Percentiles rank a stretch among this genome's conserved stretches.
These are phyloP conservation scores for Emericellopsis atlantica DNA, from an alignment of 2,329 filamentous ascomycete species.

Conservation along the genomic window DNA sequence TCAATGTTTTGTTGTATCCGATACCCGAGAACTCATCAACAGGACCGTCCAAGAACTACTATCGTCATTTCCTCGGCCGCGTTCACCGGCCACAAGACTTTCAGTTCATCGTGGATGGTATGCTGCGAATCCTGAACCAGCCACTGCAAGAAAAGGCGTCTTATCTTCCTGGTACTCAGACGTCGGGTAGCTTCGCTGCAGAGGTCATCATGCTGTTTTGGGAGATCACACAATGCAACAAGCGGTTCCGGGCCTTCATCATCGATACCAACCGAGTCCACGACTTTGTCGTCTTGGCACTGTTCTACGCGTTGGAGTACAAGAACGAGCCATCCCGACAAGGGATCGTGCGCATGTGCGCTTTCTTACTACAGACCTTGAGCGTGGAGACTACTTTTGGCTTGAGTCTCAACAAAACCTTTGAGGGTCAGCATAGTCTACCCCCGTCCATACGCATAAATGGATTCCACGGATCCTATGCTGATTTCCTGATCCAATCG, in stretches of 20 bases:
- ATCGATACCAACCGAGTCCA: slow-evolving; percentile 90
- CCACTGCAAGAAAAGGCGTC: slow-evolving; percentile 80
- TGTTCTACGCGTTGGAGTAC: slow-evolving; percentile 89
- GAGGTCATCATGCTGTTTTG: slow-evolving; percentile 97
- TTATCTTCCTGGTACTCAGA: slow-evolving; percentile 76
- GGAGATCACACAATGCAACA: slow-evolving; percentile 96
- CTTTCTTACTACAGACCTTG: slow-evolving; percentile 90
- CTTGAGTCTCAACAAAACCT: slow-evolving; percentile 75
- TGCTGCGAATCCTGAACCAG: slow-evolving; percentile 84
- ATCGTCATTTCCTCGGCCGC: slow-evolving; percentile 81
- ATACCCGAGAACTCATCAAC: slow-evolving; percentile 64
- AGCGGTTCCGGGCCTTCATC: slow-evolving; percentile 90
- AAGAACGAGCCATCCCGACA: slow-evolving; percentile 79
- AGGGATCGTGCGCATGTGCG: slow-evolving; percentile 89
- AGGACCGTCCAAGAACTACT: slow-evolving; percentile 71
- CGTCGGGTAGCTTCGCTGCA: slow-evolving; percentile 73
- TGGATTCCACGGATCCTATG: slow-evolving; percentile 81
- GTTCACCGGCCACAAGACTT: slow-evolving; percentile 92
- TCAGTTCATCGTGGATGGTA: slow-evolving; percentile 91
- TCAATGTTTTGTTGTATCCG: slow-evolving; percentile 75
- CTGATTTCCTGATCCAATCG: slow-evolving; percentile 89
- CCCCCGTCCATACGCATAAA: slow-evolving; percentile 69
- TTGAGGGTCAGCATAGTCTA: slow-evolving; percentile 79
- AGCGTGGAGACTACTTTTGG: slow-evolving; percentile 90
- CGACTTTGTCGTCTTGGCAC: slow-evolving; percentile 79